phyloP scores from a whole-genome alignment of 176 grass and related monocot genomes.

The Dendrocalamus sinicus region DNA sequence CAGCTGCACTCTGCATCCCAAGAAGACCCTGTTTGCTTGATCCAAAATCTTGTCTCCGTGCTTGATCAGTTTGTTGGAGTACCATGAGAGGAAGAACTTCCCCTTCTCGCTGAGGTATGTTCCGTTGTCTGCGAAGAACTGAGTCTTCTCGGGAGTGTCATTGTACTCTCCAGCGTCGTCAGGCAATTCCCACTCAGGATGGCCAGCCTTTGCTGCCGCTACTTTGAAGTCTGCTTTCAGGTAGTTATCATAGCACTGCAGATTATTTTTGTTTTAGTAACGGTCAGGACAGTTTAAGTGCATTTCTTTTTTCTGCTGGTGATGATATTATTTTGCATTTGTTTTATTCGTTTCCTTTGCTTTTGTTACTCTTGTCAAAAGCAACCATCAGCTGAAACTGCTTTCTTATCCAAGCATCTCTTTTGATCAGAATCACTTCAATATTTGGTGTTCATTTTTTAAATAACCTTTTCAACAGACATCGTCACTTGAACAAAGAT shows the following conservation, averaged over 20 bases:
- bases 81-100: constrained; percentile 90
- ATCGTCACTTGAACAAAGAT: constrained; percentile 2
- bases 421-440: constrained; percentile 19
- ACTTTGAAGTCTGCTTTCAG: constrained; percentile 67
- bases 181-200: constrained; percentile 89
- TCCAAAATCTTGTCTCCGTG: constrained; percentile 81
- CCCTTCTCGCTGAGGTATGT: constrained; percentile 69
- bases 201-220: constrained; percentile 58
- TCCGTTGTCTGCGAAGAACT: constrained; percentile 68
- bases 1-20: constrained; percentile 72
- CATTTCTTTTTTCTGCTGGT: constrained; percentile 2
- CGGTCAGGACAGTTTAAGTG: constrained; percentile 15
- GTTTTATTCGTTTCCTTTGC: neutral
- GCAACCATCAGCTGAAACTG: neutral
- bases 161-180: constrained; percentile 83
- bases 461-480: neutral
- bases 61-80: constrained; percentile 86
- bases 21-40: constrained; percentile 72
- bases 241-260: constrained; percentile 92
- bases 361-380: constrained; percentile 2
- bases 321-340: neutral
- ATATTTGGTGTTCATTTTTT: neutral
- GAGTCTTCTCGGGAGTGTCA: constrained; percentile 66
- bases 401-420: neutral
- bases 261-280: constrained; percentile 32